Conservation (phyloP, 345 rosid genomes). For the Murraya paniculata region DNA sequence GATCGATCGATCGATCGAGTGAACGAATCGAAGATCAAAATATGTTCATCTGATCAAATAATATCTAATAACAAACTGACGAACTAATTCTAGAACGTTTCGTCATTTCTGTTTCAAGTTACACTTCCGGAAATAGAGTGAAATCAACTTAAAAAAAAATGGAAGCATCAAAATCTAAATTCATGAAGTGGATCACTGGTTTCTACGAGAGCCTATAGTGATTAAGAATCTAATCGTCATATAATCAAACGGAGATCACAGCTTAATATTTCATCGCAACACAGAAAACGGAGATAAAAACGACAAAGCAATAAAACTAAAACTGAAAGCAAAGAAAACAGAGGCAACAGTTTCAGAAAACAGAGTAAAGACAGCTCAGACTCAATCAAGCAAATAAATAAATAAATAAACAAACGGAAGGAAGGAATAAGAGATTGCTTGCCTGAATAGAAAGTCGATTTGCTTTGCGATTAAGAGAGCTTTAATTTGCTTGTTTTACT, state of each 20-base stretch:
- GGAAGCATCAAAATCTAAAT: not conserved
- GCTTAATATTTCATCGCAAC: not conserved
- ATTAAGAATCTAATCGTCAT: not conserved
- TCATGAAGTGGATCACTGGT: not conserved
- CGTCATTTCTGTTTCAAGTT: not conserved
- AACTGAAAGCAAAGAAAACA: not conserved
- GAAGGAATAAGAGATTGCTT: conserved; percentile 15
- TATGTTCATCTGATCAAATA: not conserved
- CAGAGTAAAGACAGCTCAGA: not conserved
- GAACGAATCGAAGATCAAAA: not conserved
- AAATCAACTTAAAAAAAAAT: not conserved
- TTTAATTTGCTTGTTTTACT: not conserved
- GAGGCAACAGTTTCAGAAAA: not conserved
- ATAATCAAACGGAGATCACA: not conserved
- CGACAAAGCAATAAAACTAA: not conserved
- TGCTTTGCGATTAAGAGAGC: not conserved
- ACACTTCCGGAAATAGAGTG: not conserved
- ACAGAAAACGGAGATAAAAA: not conserved
- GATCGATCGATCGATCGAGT: not conserved
- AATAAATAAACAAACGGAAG: not conserved
- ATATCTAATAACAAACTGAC: not conserved
- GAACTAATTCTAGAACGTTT: not conserved
- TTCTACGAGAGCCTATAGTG: not conserved
- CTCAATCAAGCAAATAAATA: not conserved
- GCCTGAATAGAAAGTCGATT: conserved; percentile 29